Evolutionary conservation across 129 eudicot species (phyloP).

Genomic region (Flaveria sonorensis): DNA sequence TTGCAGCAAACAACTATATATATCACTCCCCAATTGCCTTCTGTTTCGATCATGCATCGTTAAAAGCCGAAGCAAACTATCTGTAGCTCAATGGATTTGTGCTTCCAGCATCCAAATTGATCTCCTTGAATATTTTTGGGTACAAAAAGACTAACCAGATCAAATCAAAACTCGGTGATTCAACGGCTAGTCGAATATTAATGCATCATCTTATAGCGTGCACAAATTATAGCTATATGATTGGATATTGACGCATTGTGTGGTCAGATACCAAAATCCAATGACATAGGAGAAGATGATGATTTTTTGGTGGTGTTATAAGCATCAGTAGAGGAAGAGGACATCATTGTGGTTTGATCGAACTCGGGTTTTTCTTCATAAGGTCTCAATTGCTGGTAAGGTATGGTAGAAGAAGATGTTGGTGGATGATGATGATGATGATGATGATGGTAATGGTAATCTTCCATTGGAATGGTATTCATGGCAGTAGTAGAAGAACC

Average conservation of each 20-base stretch:
- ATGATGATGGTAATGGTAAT: conserved; percentile 24
- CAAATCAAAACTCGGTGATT: conserved; percentile 26
- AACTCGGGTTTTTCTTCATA: conserved; percentile 26
- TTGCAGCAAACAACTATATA: conserved; percentile 41
- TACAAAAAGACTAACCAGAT: conserved; percentile 24
- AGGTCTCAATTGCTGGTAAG: conserved; percentile 58
- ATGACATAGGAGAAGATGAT: conserved; percentile 58
- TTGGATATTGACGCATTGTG: neutral
- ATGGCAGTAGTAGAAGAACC: neutral
- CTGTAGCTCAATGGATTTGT: conserved; percentile 13
- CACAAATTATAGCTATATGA: conserved; percentile 13
- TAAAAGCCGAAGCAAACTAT: conserved; percentile 9
- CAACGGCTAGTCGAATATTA: neutral
- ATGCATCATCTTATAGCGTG: conserved; percentile 5
- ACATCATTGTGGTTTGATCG: conserved; percentile 30
- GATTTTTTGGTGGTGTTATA: conserved; percentile 32
- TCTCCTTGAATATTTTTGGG: neutral
- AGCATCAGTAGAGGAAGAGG: conserved; percentile 28
- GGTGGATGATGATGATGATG: neutral
- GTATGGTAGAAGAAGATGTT: conserved; percentile 44
- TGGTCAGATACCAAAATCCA: conserved; percentile 63
- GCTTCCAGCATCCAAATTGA: conserved; percentile 20
- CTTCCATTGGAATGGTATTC: conserved; percentile 9
- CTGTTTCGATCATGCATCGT: conserved; percentile 15
- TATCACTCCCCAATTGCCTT: conserved; percentile 33